Conservation (phyloP, 495 filamentous ascomycete species). For the Choiromyces venosus region DNA sequence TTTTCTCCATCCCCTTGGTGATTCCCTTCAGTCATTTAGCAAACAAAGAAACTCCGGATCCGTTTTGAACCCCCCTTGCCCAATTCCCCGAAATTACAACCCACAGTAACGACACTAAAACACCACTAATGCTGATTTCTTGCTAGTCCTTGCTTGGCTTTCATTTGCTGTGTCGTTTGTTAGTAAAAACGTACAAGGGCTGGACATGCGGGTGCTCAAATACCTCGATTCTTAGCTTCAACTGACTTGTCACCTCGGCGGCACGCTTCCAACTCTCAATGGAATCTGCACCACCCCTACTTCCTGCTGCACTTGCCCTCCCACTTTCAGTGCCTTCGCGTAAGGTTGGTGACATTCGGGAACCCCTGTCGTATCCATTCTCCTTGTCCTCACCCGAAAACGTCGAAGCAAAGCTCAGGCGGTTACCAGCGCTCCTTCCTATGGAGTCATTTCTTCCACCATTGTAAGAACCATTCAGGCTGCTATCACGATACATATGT, state of each 20-base stretch:
- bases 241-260: conserved; percentile 94
- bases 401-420: conserved; percentile 67
- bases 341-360: conserved; percentile 36
- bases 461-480: conserved; percentile 25
- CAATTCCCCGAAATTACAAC: conserved; percentile 10
- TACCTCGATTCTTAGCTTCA: conserved; percentile 89
- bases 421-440: conserved; percentile 39
- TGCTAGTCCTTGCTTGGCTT: conserved; percentile 43
- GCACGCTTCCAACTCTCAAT: conserved; percentile 96
- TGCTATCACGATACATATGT: conserved; percentile 39
- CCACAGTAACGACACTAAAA: conserved; percentile 3
- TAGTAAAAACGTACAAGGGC: neutral
- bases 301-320: conserved; percentile 46
- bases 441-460: conserved; percentile 26
- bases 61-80: conserved; percentile 5
- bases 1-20: conserved; percentile 46
- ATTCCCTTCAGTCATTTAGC: conserved; percentile 22
- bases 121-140: conserved; percentile 19
- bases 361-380: conserved; percentile 49
- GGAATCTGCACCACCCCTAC: conserved; percentile 50
- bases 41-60: conserved; percentile 7
- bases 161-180: conserved; percentile 31
- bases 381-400: conserved; percentile 73
- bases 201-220: conserved; percentile 36
- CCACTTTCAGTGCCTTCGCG: conserved; percentile 40